Evolutionary conservation across 129 eudicot genomes (phyloP), one percentile per base, ranked within the genome.

Genomic region (Calendula officinalis): DNA sequence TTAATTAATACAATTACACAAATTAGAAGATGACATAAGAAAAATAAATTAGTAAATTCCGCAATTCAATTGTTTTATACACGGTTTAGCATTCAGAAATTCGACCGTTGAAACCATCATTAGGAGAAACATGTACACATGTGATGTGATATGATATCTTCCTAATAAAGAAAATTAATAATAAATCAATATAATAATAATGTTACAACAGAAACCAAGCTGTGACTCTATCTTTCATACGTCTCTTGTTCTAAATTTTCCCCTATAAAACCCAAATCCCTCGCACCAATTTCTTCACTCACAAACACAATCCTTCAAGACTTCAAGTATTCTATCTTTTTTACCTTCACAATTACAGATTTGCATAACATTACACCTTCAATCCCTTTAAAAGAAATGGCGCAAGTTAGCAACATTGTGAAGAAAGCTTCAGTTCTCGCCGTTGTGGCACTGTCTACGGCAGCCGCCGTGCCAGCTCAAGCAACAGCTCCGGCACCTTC

Each of bases 301-400:
- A 61, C 52, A 17, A 59, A 14, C 46, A 14, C 64, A 64, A 35
- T 5, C 60, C 17, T 11, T 38, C 12, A 8, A n/a, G n/a, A 66
- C 30, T 10, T 49, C 2, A 5, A 1, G 7, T 13, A 9, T 27
- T 22, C 8, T 2, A 4, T 16, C 10, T 37, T 48, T 8, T 22
- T 37, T 36, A n/a, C 2, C 30, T 22, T 22, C 60, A 65, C 12
- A 38, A 16, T 37, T 39, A 50, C 52, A 40, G 30, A 22, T 22
- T 22, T 2, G 2, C 30, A 22, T 22, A 22, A 22, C 30, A 22
- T 22, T 22, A 22, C 30, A 22, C 13, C 12, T 8, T 33, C 10
- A 4, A 10, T 22, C 2, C 30, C 30, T 22, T 22, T 22, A 0
- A 22, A 1, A 2, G 3, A 16, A 3, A 51, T 51, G 56, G 56